Percentiles rank a stretch among this genome's conserved stretches.
phyloP scores from a whole-genome alignment of 2,329 filamentous ascomycete genomes.

The Aspergillus unguis region DNA sequence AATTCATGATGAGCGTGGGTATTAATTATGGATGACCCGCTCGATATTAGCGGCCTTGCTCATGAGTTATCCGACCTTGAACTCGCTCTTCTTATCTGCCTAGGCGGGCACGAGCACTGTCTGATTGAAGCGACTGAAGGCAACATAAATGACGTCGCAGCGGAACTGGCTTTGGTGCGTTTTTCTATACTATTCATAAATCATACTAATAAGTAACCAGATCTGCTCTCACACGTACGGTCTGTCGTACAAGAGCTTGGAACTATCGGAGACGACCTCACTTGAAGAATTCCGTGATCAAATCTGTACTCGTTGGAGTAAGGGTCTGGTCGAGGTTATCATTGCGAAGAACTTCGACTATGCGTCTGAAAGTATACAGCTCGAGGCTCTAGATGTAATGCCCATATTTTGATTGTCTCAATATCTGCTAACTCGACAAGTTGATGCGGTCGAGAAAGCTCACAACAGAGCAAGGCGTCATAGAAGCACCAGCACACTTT shows the following conservation, averaged over 20 bases:
- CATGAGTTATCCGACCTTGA: conserved; percentile 82
- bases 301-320: conserved; percentile 53
- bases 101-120: conserved; percentile 81
- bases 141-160: conserved; percentile 64
- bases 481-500: conserved; percentile 73
- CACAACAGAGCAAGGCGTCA: conserved; percentile 69
- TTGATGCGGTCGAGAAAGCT: conserved; percentile 76
- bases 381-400: conserved; percentile 64
- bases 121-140: conserved; percentile 70
- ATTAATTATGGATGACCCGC: conserved; percentile 16
- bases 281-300: conserved; percentile 76
- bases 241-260: conserved; percentile 65
- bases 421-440: conserved; percentile 41
- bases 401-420: not conserved
- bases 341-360: conserved; percentile 76
- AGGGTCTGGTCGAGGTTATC: conserved; percentile 62
- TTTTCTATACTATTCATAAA: not conserved
- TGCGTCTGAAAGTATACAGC: conserved; percentile 72
- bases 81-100: conserved; percentile 76
- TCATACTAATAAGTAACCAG: conserved; percentile 37
- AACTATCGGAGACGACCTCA: conserved; percentile 70
- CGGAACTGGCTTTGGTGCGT: conserved; percentile 67
- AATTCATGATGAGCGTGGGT: conserved; percentile 2
- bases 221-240: conserved; percentile 69
- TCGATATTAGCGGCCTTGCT: conserved; percentile 62